Evolutionary conservation across 2,329 filamentous ascomycete species (phyloP).

Genomic region (Curvularia sp.): DNA sequence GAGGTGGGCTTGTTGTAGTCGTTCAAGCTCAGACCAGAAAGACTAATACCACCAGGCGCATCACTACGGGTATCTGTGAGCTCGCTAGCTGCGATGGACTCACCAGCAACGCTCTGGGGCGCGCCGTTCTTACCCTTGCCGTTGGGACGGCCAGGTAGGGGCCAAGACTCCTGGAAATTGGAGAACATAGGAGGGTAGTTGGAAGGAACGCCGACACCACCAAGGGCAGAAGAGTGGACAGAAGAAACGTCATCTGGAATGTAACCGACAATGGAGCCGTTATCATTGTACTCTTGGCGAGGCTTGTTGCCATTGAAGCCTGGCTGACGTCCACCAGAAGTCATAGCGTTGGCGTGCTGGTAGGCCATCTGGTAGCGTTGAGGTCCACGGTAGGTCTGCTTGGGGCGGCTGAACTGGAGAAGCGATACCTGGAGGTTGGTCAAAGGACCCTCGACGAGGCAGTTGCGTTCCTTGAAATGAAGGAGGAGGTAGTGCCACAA

Average conservation of each 20-base stretch:
- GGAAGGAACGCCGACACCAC: conserved; percentile 79
- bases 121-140: conserved; percentile 69
- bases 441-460: conserved; percentile 91
- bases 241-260: conserved; percentile 97
- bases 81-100: conserved; percentile 91
- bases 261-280: conserved; percentile 89
- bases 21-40: conserved; percentile 80
- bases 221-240: conserved; percentile 88
- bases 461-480: conserved; percentile 97
- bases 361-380: conserved; percentile 86
- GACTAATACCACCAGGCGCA: conserved; percentile 84
- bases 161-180: conserved; percentile 90
- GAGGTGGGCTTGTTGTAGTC: conserved; percentile 74
- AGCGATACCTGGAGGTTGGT: conserved; percentile 96
- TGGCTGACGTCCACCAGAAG: conserved; percentile 53
- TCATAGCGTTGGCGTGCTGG: conserved; percentile 68
- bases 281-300: conserved; percentile 68
- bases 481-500: conserved; percentile 94
- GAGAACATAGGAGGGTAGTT: conserved; percentile 96
- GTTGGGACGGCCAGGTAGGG: conserved; percentile 77
- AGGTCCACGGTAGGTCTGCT: conserved; percentile 87
- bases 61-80: conserved; percentile 81
- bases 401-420: conserved; percentile 92
- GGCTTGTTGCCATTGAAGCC: conserved; percentile 59
- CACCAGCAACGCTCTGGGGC: conserved; percentile 81